Base-by-base conservation (phyloP, 306 rosid species). In the Fagus crenata region DNA sequence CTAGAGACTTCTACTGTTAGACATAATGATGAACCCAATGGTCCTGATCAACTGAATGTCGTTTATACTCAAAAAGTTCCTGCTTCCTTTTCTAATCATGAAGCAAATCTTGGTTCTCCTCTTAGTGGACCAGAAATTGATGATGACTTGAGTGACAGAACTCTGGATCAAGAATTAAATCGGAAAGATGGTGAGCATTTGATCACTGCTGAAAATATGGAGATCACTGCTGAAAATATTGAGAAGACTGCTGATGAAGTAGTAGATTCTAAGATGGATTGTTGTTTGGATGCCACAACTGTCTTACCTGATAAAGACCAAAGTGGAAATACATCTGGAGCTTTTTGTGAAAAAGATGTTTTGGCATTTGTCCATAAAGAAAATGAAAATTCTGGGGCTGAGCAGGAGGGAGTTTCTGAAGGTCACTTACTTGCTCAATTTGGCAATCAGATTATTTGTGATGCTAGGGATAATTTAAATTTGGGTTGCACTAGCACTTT, bases 1-100 rank as follows among this genome's bases (percentile, higher is more conserved):
- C 67, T 88, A 79, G 96, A 89, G 89, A 83, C 85, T 77, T 83
- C 90, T 77, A 68, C 75, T 59, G 15, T 73, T 35, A 86, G 78
- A 69, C 79, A 84, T 53, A 61, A 74, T 78, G 56, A 73, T 79
- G 53, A 74, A 81, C 58, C 71, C 31, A 80, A 79, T 42, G 74
- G 39, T 22, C 76, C 84, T 49, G 81, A 78, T 77, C 61, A 72
- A 60, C 55, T 65, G 54, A 80, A 63, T 58, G 18, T 51, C 8
- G 28, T 71, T 69, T 74, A 85, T 33, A 43, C 74, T 67, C 73
- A 82, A 64, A 81, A 81, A 67, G 51, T 71, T 73, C 78, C 72
- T 59, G 86, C 68, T 73, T 85, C 72, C 12, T 69, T 67, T 69
- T 71, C 79, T 8, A 85, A 75, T 80, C 71, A 49, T 39, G 89